Evolutionary conservation across 83 land plant genomes (phyloP).

Genomic region (Isoetes engelmannii): DNA sequence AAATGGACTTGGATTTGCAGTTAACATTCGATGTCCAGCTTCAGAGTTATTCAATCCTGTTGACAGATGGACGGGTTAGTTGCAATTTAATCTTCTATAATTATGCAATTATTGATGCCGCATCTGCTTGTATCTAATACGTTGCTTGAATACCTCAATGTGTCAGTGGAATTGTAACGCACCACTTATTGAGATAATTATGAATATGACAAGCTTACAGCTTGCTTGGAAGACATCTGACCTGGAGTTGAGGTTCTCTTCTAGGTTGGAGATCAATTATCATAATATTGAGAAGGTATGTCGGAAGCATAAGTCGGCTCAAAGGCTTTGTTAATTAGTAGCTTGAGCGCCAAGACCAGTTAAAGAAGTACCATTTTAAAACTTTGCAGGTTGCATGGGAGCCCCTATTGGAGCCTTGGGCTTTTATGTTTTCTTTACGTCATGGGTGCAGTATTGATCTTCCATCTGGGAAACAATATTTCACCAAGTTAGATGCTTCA

Average conservation of each 20-base stretch:
- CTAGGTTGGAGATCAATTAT: conserved; percentile 59
- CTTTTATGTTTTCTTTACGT: conserved; percentile 33
- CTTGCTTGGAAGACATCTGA: conserved; percentile 11
- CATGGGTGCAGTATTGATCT: conserved; percentile 18
- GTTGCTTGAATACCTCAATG: background rate
- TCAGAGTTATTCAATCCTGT: conserved; percentile 49
- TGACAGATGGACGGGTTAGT: conserved; percentile 88
- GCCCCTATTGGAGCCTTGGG: conserved; percentile 90
- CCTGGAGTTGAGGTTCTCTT: conserved; percentile 29
- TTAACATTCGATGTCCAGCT: conserved; percentile 30
- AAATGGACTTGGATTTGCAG: conserved; percentile 10
- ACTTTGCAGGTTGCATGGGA: conserved; percentile 84
- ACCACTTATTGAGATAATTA: conserved; percentile 62
- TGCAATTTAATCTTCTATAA: background rate
- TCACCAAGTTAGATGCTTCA: conserved; percentile 39
- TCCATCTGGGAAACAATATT: conserved; percentile 17
- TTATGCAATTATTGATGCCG: too few species aligned
- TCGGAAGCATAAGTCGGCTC: background rate
- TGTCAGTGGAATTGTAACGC: conserved; percentile 75
- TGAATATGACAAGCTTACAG: conserved; percentile 29
- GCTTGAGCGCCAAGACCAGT: too few species aligned
- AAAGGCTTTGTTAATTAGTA: too few species aligned
- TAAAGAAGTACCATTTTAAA: background rate
- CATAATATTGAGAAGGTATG: conserved; percentile 87
- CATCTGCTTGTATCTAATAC: too few species aligned